A percentile compares a stretch with the other conserved stretches of the same genome.
Conservation (phyloP, 768 basidiomycete species). For the Tricholoma matsutake region DNA sequence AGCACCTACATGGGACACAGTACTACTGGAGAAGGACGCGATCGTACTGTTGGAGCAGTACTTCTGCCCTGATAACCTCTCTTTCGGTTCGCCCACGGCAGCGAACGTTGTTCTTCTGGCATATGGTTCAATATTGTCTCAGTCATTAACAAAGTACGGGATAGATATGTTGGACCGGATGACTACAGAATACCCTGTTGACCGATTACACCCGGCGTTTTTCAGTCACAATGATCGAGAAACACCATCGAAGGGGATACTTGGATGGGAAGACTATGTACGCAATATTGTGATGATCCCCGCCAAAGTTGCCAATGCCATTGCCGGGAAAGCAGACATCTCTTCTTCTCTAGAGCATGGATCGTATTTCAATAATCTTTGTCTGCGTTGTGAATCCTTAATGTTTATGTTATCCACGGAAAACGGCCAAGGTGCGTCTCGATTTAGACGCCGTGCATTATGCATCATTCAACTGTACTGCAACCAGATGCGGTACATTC, state of each 20-base stretch:
- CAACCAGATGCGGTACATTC: constrained; percentile 37
- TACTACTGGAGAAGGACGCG: constrained; percentile 47
- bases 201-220: constrained; percentile 57
- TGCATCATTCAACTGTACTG: constrained; percentile 2
- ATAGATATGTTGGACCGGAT: constrained; percentile 55
- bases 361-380: constrained; percentile 52
- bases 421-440: constrained; percentile 39
- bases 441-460: not conserved
- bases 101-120: constrained; percentile 55
- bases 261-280: constrained; percentile 77
- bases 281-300: constrained; percentile 65
- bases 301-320: constrained; percentile 72
- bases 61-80: constrained; percentile 68
- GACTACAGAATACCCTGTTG: constrained; percentile 60
- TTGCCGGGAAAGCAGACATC: constrained; percentile 38
- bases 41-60: constrained; percentile 56
- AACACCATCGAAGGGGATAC: constrained; percentile 23
- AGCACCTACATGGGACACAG: constrained; percentile 64
- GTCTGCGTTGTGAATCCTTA: constrained; percentile 49
- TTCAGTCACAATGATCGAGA: constrained; percentile 28
- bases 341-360: constrained; percentile 54
- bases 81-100: constrained; percentile 45
- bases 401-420: constrained; percentile 41
- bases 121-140: constrained; percentile 61
- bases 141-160: constrained; percentile 45